These are phyloP conservation scores for Diospyros lotus DNA, from an alignment of 148 eudicot genomes.

Conservation along the genomic window DNA sequence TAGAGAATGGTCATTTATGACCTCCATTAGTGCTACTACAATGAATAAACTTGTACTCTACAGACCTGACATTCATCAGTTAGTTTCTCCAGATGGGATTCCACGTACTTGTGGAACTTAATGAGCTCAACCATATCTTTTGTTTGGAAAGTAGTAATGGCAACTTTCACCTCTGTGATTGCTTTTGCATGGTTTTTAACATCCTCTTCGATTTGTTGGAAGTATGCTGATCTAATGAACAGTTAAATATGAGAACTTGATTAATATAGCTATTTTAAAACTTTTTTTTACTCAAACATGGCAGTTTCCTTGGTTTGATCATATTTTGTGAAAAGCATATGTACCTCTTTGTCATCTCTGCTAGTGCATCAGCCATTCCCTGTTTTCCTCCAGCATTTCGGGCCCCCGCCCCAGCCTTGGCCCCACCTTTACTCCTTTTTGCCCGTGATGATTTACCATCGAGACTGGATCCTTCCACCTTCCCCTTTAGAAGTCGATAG, in stretches of 20 bases:
- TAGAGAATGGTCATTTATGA: neutral
- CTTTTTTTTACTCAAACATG: neutral
- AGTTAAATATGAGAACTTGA: neutral
- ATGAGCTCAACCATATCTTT: constrained; percentile 83
- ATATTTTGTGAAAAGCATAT: neutral
- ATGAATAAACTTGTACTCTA: neutral
- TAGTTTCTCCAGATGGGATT: constrained; percentile 83
- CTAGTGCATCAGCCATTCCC: constrained; percentile 97
- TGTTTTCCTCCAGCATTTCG: constrained; percentile 61
- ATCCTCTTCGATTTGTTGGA: constrained; percentile 90
- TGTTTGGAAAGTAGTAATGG: constrained; percentile 57
- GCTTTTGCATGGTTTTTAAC: constrained; percentile 54
- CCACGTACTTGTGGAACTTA: constrained; percentile 70
- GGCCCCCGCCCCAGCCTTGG: neutral
- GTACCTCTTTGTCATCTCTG: constrained; percentile 96
- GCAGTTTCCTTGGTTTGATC: neutral
- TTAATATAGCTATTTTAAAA: neutral
- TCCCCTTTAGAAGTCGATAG: constrained; percentile 74
- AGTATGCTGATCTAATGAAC: constrained; percentile 70
- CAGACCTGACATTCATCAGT: constrained; percentile 90
- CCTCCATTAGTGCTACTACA: neutral
- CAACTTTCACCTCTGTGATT: constrained; percentile 58
- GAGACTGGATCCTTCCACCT: constrained; percentile 81
- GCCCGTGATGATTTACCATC: constrained; percentile 56
- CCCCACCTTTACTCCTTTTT: constrained; percentile 38